Percentiles rank a stretch among this genome's conserved stretches.
phyloP scores from a whole-genome alignment of 1,139 yeast genomes.

The Yamadazyma spencermartinsiae region DNA sequence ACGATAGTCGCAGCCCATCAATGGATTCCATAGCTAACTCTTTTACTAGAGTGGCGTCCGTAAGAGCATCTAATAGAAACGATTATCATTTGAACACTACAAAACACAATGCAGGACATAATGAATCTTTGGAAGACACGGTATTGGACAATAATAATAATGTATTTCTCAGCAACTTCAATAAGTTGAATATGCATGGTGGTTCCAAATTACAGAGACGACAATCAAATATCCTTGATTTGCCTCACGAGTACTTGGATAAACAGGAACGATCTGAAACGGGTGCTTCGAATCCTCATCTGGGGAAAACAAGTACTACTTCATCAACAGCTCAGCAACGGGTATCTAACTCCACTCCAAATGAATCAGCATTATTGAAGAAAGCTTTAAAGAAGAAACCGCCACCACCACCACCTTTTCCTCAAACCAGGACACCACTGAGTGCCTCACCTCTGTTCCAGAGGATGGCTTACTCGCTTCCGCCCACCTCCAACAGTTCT shows the following conservation, averaged over 20 bases:
- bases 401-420: constrained; percentile 45
- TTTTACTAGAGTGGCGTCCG: constrained; percentile 39
- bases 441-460: constrained; percentile 2
- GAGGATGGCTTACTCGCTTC: constrained; percentile 4
- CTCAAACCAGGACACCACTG: constrained; percentile 15
- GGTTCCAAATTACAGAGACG: constrained; percentile 8
- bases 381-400: constrained; percentile 38
- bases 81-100: constrained; percentile 42
- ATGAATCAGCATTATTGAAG: constrained; percentile 23
- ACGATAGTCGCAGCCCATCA: constrained; percentile 12
- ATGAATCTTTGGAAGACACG: constrained; percentile 4
- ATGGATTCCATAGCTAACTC: constrained; percentile 27
- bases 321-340: no score
- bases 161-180: constrained; percentile 13
- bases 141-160: constrained; percentile 23
- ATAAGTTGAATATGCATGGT: constrained; percentile 10
- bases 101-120: constrained; percentile 24
- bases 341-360: no score
- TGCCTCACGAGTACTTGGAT: constrained; percentile 36
- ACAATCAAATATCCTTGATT: constrained; percentile 26
- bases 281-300: no score
- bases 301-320: no score
- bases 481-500: constrained; percentile 8
- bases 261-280: background rate
- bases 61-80: constrained; percentile 33